Evolutionary conservation across 1,284 basidiomycete species (phyloP).

Genomic region (Cerioporus squamosus): DNA sequence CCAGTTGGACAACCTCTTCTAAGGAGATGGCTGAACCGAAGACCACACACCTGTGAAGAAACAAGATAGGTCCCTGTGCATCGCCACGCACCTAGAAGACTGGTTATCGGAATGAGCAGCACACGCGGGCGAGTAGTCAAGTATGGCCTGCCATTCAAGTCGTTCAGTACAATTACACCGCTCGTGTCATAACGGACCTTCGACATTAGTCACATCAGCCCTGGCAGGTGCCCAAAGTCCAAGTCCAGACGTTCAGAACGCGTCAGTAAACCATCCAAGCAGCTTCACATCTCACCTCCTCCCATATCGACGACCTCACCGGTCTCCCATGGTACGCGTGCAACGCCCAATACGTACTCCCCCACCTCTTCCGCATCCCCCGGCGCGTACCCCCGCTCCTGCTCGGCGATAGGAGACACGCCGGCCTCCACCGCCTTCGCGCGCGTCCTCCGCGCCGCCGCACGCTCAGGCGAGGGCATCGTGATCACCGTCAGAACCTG

Average conservation of each 20-base stretch:
- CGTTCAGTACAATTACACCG: neutral
- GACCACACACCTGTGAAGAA: too few relatives aligned
- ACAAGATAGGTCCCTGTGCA: too few relatives aligned
- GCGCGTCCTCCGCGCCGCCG: neutral
- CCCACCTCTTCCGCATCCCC: constrained; percentile 9
- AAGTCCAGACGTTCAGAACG: neutral
- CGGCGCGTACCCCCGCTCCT: neutral
- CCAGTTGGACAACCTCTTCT: too few relatives aligned
- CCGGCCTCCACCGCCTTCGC: constrained; percentile 4
- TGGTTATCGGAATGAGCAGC: too few relatives aligned
- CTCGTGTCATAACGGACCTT: neutral
- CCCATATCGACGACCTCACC: neutral
- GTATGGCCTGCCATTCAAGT: neutral
- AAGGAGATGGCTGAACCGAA: too few relatives aligned
- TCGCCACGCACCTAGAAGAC: too few relatives aligned
- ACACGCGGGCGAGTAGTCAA: too few relatives aligned
- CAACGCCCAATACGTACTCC: constrained; percentile 29
- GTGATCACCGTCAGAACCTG: constrained; percentile 32
- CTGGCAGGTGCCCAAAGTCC: too few relatives aligned
- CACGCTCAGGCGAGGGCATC: constrained; percentile 31
- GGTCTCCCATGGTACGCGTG: constrained; percentile 28
- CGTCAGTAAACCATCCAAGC: neutral
- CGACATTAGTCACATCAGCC: neutral
- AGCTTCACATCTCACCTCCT: neutral
- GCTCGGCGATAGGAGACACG: neutral